These are phyloP conservation scores for Lactarius trivialis DNA, from an alignment of 768 basidiomycete species.

Conservation along the genomic window DNA sequence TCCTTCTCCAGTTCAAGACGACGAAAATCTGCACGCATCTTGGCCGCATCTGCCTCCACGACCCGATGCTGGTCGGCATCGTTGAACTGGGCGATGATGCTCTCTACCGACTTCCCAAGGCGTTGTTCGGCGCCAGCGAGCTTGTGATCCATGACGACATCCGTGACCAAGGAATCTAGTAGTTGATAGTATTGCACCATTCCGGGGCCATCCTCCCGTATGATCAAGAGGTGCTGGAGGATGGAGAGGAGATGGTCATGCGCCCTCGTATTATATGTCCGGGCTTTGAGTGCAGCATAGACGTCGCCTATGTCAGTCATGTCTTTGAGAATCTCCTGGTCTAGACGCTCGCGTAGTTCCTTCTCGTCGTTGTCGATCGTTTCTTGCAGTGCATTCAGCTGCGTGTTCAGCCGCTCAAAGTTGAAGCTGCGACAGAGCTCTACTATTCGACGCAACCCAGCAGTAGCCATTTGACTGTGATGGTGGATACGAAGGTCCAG, in stretches of 20 bases:
- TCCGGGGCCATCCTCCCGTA: conserved; percentile 79
- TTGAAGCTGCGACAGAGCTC: conserved; percentile 60
- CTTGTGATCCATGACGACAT: conserved; percentile 90
- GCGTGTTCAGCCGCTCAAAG: conserved; percentile 56
- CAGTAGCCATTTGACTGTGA: conserved; percentile 83
- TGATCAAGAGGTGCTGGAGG: conserved; percentile 87
- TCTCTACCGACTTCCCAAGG: conserved; percentile 83
- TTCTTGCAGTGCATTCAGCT: conserved; percentile 53
- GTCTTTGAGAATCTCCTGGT: conserved; percentile 69
- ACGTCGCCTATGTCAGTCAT: conserved; percentile 81
- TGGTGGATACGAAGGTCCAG: conserved; percentile 81
- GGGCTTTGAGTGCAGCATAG: conserved; percentile 73
- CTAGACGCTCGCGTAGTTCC: conserved; percentile 63
- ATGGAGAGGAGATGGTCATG: conserved; percentile 85
- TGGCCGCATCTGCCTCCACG: conserved; percentile 71
- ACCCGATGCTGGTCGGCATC: conserved; percentile 78
- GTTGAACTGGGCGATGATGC: conserved; percentile 83
- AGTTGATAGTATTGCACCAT: conserved; percentile 88
- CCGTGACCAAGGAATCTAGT: conserved; percentile 81
- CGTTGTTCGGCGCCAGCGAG: conserved; percentile 76
- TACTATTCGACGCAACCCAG: conserved; percentile 71
- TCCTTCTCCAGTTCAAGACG: conserved; percentile 79
- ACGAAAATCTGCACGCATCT: conserved; percentile 55
- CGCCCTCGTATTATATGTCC: conserved; percentile 72
- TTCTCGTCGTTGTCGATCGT: conserved; percentile 71